Percentiles rank a stretch among this genome's conserved stretches.
Evolutionary conservation across 441 rosid genomes (phyloP).

Genomic region (Mallotus japonicus): DNA sequence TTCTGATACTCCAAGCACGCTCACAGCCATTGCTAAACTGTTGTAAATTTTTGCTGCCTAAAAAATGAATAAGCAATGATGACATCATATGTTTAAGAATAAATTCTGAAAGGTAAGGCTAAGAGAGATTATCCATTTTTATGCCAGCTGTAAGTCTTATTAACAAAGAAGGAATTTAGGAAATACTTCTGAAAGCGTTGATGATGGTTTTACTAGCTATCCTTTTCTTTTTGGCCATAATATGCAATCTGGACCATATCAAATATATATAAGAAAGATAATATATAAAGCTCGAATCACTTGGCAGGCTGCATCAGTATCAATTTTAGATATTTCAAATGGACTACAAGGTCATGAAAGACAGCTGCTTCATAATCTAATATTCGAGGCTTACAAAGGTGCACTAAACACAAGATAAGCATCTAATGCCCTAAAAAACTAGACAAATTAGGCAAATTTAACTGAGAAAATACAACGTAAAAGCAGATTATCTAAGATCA

Average conservation of each 20-base stretch:
- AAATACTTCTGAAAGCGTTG: background rate
- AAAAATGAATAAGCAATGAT: constrained; percentile 7
- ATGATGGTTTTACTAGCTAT: background rate
- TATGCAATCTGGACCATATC: constrained; percentile 4
- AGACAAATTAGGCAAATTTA: too few relatives aligned
- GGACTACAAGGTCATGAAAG: too few relatives aligned
- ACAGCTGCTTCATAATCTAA: too few relatives aligned
- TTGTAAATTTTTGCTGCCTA: constrained; percentile 97
- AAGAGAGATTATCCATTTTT: too few relatives aligned
- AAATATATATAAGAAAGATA: background rate
- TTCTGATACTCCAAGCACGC: constrained; percentile 95
- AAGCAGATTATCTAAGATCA: too few relatives aligned
- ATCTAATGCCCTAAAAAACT: too few relatives aligned
- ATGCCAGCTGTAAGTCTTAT: too few relatives aligned
- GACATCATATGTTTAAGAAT: constrained; percentile 15
- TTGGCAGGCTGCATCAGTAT: too few relatives aligned
- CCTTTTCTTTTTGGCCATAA: too few relatives aligned
- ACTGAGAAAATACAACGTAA: too few relatives aligned
- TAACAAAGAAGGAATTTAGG: background rate
- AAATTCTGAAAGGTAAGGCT: background rate
- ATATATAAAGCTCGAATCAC: constrained; percentile 4
- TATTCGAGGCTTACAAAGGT: too few relatives aligned
- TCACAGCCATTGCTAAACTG: constrained; percentile 86
- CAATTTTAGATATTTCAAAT: background rate
- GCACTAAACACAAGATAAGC: too few relatives aligned